Conservation (phyloP, 2,329 filamentous ascomycete species). For the Ophiocordyceps camponoti-leonardi region DNA sequence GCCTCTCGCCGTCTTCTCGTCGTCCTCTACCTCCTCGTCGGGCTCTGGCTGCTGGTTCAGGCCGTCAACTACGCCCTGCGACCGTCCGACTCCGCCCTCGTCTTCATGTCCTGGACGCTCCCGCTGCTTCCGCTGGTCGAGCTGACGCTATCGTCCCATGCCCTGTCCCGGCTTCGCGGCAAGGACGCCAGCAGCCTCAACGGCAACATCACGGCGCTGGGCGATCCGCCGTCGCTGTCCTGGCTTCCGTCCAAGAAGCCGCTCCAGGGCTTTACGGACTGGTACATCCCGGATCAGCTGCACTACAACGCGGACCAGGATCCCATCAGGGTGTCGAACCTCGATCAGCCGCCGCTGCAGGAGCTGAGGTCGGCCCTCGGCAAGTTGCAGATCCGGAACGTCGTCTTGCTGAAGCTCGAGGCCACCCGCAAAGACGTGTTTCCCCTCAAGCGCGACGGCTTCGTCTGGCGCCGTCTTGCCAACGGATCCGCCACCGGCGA, state of each 20-base stretch:
- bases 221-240: slow-evolving; percentile 4
- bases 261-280: slow-evolving; percentile 12
- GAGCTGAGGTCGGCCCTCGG: slow-evolving; percentile 9
- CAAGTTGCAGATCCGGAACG: slow-evolving; percentile 21
- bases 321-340: slow-evolving; percentile 22
- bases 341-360: slow-evolving; percentile 14
- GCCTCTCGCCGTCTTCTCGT: slow-evolving; percentile 1
- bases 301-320: slow-evolving; percentile 18
- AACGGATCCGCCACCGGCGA: slow-evolving; percentile 13
- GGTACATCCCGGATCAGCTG: slow-evolving; percentile 5
- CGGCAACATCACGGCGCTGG: slow-evolving; percentile 12
- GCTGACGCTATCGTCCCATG: slow-evolving; percentile 10
- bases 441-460: slow-evolving; percentile 21
- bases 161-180: slow-evolving; percentile 9
- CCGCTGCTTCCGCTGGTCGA: slow-evolving; percentile 16
- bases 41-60: slow-evolving; percentile 6
- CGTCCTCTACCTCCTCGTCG: slow-evolving; percentile 4
- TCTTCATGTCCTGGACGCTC: slow-evolving; percentile 18
- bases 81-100: slow-evolving; percentile 12
- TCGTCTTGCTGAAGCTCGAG: slow-evolving; percentile 25
- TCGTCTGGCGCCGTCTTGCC: slow-evolving; percentile 17
- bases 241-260: slow-evolving; percentile 11
- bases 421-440: slow-evolving; percentile 27
- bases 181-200: slow-evolving; percentile 5
- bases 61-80: slow-evolving; percentile 8